A percentile compares a stretch with the other conserved stretches of the same genome.
phyloP scores from a whole-genome alignment of 2,329 filamentous ascomycete species.

The Nothophaeocryptopus gaeumannii region DNA sequence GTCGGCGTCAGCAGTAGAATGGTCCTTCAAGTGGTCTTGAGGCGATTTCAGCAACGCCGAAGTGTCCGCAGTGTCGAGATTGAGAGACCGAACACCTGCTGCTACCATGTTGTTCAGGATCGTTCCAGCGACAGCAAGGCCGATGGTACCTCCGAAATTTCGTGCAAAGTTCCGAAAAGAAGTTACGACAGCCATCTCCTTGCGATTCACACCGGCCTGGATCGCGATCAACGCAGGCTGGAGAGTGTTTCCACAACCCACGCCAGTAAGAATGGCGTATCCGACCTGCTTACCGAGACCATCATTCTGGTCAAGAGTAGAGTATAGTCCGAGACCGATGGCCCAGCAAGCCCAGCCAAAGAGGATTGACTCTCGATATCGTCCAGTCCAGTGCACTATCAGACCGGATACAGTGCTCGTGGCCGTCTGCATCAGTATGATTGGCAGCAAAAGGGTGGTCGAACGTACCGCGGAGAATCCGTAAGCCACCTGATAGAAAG shows the following conservation, averaged over 20 bases:
- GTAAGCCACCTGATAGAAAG: constrained; percentile 24
- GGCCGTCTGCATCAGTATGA: constrained; percentile 21
- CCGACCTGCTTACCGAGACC: constrained; percentile 55
- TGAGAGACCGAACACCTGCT: constrained; percentile 7
- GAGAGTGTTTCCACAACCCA: constrained; percentile 54
- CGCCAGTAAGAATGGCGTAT: constrained; percentile 52
- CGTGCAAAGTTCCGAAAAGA: constrained; percentile 51
- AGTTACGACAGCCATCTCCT: constrained; percentile 52
- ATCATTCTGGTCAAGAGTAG: constrained; percentile 26
- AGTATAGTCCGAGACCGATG: constrained; percentile 20
- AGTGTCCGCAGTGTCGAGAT: constrained; percentile 11
- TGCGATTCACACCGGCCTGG: constrained; percentile 49
- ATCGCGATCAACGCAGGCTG: constrained; percentile 56
- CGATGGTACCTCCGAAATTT: constrained; percentile 42
- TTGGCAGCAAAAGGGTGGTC: constrained; percentile 17
- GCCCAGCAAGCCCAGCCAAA: constrained; percentile 33
- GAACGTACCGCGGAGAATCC: constrained; percentile 21
- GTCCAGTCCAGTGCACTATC: constrained; percentile 22
- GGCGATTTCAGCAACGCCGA: constrained; percentile 15
- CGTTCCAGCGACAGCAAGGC: constrained; percentile 17
- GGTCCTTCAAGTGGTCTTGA: constrained; percentile 16
- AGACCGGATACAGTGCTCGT: constrained; percentile 21
- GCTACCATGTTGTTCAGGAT: constrained; percentile 18
- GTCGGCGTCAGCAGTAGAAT: constrained; percentile 26
- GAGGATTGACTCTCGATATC: constrained; percentile 41